Percentiles rank a stretch among this genome's conserved stretches.
Conservation (phyloP, 306 rosid species). For the Vachellia pachyceras region DNA sequence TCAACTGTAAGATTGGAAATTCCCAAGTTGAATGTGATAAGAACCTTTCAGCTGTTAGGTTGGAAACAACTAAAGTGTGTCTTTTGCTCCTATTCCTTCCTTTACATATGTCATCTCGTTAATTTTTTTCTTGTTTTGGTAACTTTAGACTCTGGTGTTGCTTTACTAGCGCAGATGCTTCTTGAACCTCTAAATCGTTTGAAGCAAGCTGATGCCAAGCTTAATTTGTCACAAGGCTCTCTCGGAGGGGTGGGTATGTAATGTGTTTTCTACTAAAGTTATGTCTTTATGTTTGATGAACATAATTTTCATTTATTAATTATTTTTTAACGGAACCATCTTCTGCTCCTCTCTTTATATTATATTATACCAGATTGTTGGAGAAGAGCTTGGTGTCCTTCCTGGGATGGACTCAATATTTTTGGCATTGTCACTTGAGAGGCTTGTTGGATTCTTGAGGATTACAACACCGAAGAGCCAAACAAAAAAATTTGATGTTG, state of each 20-base stretch:
- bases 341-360: conserved; percentile 22
- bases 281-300: conserved; percentile 27
- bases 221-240: conserved; percentile 85
- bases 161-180: conserved; percentile 66
- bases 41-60: conserved; percentile 91
- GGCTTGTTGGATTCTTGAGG: conserved; percentile 63
- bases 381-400: conserved; percentile 95
- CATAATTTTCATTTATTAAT: conserved; percentile 20
- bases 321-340: background rate
- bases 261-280: conserved; percentile 34
- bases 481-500: conserved; percentile 64
- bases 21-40: conserved; percentile 61
- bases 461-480: conserved; percentile 49
- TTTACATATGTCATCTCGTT: conserved; percentile 20
- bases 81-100: conserved; percentile 28
- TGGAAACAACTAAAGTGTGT: conserved; percentile 91
- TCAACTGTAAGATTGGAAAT: conserved; percentile 82
- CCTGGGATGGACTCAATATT: conserved; percentile 93
- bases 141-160: conserved; percentile 31
- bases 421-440: conserved; percentile 67
- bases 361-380: conserved; percentile 67
- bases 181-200: conserved; percentile 80
- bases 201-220: conserved; percentile 84
- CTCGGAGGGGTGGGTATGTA: conserved; percentile 95
- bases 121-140: conserved; percentile 25